Conservation (phyloP, 306 rosid genomes). For the Castanea mollissima region DNA sequence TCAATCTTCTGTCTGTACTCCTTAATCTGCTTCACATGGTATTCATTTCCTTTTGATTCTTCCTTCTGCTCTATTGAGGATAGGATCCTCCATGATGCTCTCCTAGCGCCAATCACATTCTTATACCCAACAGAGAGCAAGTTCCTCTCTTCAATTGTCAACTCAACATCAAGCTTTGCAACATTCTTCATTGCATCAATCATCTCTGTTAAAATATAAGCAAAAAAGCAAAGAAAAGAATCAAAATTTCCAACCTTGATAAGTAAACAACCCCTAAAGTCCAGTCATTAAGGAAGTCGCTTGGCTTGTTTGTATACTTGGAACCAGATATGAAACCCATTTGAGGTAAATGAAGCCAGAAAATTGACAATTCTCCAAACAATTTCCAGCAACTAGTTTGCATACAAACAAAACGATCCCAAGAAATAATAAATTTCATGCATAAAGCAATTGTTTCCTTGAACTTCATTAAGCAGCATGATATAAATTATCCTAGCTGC, state of each 20-base stretch:
- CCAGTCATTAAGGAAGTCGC: not conserved
- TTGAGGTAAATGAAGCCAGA: too few relatives aligned
- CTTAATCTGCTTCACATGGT: slow-evolving; percentile 57
- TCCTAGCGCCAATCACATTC: slow-evolving; percentile 82
- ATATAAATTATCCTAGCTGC: not conserved
- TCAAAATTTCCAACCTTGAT: slow-evolving; percentile 14
- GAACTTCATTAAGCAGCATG: too few relatives aligned
- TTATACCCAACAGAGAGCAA: slow-evolving; percentile 81
- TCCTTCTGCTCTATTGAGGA: slow-evolving; percentile 86
- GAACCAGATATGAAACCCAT: too few relatives aligned
- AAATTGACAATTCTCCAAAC: not conserved
- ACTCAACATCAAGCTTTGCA: slow-evolving; percentile 75
- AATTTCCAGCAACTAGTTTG: too few relatives aligned
- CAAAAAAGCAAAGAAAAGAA: not conserved
- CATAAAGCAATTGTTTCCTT: not conserved
- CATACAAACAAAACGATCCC: not conserved
- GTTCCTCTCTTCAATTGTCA: slow-evolving; percentile 83
- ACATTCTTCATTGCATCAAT: slow-evolving; percentile 88
- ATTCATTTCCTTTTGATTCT: slow-evolving; percentile 71
- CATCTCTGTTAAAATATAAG: slow-evolving; percentile 55
- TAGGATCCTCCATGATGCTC: slow-evolving; percentile 88
- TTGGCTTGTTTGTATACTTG: too few relatives aligned
- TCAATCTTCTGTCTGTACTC: slow-evolving; percentile 82
- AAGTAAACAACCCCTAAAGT: not conserved
- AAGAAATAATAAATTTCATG: not conserved